Evolutionary conservation across 2,329 filamentous ascomycete genomes (phyloP), one percentile per base, ranked within the genome.

Genomic region (Xylaria sp.): DNA sequence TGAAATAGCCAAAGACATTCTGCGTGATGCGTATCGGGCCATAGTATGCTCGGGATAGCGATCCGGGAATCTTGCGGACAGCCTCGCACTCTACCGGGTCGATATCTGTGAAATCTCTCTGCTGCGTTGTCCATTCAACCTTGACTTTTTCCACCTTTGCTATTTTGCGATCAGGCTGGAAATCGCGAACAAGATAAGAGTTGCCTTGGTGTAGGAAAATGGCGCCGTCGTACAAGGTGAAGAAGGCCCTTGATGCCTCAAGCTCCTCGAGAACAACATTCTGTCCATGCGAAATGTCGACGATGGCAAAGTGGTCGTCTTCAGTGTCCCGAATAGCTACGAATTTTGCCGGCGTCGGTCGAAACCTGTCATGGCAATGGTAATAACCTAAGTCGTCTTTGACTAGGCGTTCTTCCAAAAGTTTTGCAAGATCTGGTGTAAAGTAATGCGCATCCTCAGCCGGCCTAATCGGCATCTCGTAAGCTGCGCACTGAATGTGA

Each of bases 131-230:
- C 94, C 94, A 99, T 76, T 98, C 93, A 32, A 98, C 94, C 71
- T 92, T 92, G 59, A 98, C 95, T 68, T 89, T 88, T 79, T 96
- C 91, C 3, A 99, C 96, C 72, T 92, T 92, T 4, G 96, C 96
- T 73, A 98, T 90, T 76, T 90, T 91, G 69, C 87, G 87, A 40
- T 96, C 93, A 0, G 92, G 91, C 70, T 88, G 88, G 76, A 98
- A 94, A 74, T 98, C 94, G 74, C 93, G 92, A 61, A 99, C 93
- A 2, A 98, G 86, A 77, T 97, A 99, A 1, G 91, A 95, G 71
- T 90, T 90, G n/a, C 96, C 96, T 81, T 99, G 96, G 75, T 99
- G 96, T 5, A 99, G 85, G 82, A 97, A 99, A 70, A 99, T 98
- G 53, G 93, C 96, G 13, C 96, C 96, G 79, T 98, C 95, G 79